phyloP scores from a whole-genome alignment of 352 stramenopile genomes.

The Globisporangium abappressorium region DNA sequence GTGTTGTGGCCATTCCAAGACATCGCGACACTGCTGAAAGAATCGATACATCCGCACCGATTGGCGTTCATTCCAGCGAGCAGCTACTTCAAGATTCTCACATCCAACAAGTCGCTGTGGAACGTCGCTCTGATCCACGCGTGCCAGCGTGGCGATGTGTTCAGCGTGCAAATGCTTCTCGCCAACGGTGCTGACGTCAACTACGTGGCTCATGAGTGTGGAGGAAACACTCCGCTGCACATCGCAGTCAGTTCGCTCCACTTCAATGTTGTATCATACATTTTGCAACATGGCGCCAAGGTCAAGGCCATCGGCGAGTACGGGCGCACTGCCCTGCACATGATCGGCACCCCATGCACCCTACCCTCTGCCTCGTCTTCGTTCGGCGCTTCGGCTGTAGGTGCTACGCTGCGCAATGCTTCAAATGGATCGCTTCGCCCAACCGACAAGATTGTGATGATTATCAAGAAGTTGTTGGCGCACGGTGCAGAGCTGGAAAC shows the following conservation, averaged over 20 bases:
- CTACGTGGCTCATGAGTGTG: slow-evolving; percentile 80
- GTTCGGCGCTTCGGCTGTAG: slow-evolving; percentile 17
- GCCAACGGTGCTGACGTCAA: slow-evolving; percentile 87
- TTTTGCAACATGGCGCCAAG: slow-evolving; percentile 84
- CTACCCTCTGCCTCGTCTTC: slow-evolving; percentile 44
- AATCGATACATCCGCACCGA: slow-evolving; percentile 67
- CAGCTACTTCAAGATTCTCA: slow-evolving; percentile 88
- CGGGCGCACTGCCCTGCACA: slow-evolving; percentile 72
- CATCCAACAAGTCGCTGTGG: slow-evolving; percentile 84
- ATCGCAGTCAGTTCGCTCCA: slow-evolving; percentile 78
- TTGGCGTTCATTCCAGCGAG: slow-evolving; percentile 81
- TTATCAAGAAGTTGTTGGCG: slow-evolving; percentile 80
- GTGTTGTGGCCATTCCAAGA: slow-evolving; percentile 82
- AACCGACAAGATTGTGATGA: slow-evolving; percentile 64
- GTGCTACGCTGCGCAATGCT: slow-evolving; percentile 23
- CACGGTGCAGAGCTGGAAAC: slow-evolving; percentile 63
- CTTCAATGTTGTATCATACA: slow-evolving; percentile 85
- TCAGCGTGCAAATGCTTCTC: slow-evolving; percentile 85
- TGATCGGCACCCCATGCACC: slow-evolving; percentile 68
- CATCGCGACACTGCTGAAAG: slow-evolving; percentile 59
- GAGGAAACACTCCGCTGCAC: slow-evolving; percentile 76
- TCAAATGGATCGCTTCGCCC: slow-evolving; percentile 31
- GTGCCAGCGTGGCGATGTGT: slow-evolving; percentile 80
- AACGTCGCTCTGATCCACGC: slow-evolving; percentile 87
- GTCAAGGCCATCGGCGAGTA: slow-evolving; percentile 66